A percentile compares a stretch with the other conserved stretches of the same genome.
Conservation (phyloP, 1,284 basidiomycete species). For the Ganoderma sinense region DNA sequence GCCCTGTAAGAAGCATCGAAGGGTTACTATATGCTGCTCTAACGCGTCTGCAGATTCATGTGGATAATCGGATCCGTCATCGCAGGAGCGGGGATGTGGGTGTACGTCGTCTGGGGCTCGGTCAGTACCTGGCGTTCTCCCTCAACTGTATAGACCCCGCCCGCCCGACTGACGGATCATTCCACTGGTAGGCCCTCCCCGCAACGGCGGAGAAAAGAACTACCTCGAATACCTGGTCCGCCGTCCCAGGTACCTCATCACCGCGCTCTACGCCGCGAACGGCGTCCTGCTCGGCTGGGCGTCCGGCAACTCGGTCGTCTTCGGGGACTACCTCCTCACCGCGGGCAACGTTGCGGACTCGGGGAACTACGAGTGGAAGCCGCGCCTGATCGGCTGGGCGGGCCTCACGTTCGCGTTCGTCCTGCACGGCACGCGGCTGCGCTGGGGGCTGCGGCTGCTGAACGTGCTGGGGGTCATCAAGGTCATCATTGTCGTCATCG, state of each 20-base stretch:
- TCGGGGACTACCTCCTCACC: conserved; percentile 64
- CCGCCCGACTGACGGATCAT: background rate
- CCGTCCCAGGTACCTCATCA: conserved; percentile 16
- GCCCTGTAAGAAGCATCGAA: conserved; percentile 44
- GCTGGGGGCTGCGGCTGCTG: conserved; percentile 64
- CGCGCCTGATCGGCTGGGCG: conserved; percentile 41
- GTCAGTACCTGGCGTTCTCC: conserved; percentile 52
- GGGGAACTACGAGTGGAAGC: conserved; percentile 24
- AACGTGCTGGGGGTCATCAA: conserved; percentile 69
- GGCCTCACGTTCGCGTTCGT: conserved; percentile 61
- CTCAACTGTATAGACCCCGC: too few species aligned
- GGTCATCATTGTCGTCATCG: conserved; percentile 57
- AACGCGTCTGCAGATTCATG: conserved; percentile 46
- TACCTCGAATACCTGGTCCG: conserved; percentile 22
- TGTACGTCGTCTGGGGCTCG: conserved; percentile 79
- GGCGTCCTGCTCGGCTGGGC: conserved; percentile 52
- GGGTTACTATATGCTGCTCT: background rate
- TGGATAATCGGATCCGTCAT: conserved; percentile 75
- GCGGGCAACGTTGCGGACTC: background rate
- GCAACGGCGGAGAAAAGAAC: conserved; percentile 60
- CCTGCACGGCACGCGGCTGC: conserved; percentile 53
- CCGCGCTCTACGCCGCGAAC: conserved; percentile 25
- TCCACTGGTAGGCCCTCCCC: conserved; percentile 30
- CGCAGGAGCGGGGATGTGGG: conserved; percentile 65
- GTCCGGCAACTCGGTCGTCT: conserved; percentile 59